A percentile compares a stretch with the other conserved stretches of the same genome.
Evolutionary conservation across 2,329 filamentous ascomycete species (phyloP).

Genomic region (Didymella segeticola): DNA sequence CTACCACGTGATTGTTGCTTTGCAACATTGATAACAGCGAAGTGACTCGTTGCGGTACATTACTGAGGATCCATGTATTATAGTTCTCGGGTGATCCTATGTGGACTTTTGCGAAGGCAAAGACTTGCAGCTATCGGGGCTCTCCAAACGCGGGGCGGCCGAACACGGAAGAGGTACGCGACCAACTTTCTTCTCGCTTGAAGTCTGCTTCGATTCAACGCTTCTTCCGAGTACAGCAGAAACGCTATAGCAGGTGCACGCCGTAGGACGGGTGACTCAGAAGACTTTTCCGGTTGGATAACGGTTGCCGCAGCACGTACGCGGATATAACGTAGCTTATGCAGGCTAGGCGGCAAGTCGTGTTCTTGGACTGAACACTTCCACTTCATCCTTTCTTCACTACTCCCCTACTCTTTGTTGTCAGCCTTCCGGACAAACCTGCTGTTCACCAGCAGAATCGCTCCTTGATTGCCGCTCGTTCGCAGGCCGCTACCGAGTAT

Average conservation of each 20-base stretch:
- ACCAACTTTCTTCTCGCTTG: background rate
- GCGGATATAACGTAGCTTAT: slow-evolving; percentile 14
- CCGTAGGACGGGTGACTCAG: slow-evolving; percentile 7
- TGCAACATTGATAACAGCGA: no score
- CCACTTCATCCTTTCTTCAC: slow-evolving; percentile 16
- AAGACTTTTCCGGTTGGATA: background rate
- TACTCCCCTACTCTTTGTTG: slow-evolving; percentile 3
- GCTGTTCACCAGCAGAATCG: slow-evolving; percentile 4
- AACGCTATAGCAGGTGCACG: background rate
- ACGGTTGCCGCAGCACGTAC: slow-evolving; percentile 6
- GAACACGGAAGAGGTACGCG: slow-evolving; percentile 5
- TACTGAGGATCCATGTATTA: no score
- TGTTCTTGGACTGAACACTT: slow-evolving; percentile 8
- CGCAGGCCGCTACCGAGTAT: background rate
- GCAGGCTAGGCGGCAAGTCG: slow-evolving; percentile 14
- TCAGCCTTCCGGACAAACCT: background rate
- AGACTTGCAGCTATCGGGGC: background rate
- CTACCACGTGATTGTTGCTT: no score
- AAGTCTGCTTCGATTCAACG: background rate
- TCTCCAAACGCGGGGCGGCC: background rate
- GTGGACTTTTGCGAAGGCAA: no score
- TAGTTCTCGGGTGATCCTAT: no score
- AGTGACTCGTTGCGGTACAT: no score
- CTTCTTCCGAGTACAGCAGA: background rate
- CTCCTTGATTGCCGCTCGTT: background rate